Evolutionary conservation across 139 green algal species (phyloP).

Genomic region (Astrephomene gubernaculifera): DNA sequence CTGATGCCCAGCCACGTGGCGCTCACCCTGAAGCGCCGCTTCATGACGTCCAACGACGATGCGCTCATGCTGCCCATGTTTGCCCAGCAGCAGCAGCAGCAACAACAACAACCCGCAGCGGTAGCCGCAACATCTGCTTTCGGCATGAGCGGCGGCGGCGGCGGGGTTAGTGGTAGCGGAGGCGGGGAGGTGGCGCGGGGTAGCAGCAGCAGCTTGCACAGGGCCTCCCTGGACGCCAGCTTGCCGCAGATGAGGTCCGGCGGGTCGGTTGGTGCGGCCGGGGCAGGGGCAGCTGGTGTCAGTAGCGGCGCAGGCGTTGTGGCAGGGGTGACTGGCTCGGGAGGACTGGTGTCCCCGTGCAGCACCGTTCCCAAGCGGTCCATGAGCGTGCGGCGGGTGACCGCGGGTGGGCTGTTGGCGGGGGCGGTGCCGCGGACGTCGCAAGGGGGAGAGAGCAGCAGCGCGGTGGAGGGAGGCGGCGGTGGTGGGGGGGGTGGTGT

Average conservation of each 20-base stretch:
- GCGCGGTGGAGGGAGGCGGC: neutral
- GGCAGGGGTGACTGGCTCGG: neutral
- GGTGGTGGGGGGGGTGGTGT: neutral
- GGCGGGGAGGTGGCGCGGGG: neutral
- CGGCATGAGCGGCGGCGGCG: neutral
- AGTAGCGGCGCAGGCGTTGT: neutral
- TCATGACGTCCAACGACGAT: slow-evolving; percentile 31
- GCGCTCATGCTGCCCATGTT: slow-evolving; percentile 26
- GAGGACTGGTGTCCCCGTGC: no score
- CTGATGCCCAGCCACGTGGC: slow-evolving; percentile 40
- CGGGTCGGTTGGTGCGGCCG: neutral
- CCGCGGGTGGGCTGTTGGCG: neutral
- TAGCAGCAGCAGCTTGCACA: neutral
- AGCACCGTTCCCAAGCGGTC: neutral
- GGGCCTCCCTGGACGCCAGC: neutral
- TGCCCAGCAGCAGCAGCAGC: neutral
- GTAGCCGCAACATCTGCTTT: neutral
- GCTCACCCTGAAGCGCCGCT: slow-evolving; percentile 41
- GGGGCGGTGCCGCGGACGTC: neutral
- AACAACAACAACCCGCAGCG: neutral
- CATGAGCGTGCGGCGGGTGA: neutral
- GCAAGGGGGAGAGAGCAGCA: neutral
- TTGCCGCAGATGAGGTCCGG: neutral
- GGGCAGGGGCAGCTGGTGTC: neutral
- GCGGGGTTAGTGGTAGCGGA: neutral